Evolutionary conservation across 2,329 filamentous ascomycete species (phyloP), one percentile per base, ranked within the genome.

Genomic region (Rhynchosporium graminicola): DNA sequence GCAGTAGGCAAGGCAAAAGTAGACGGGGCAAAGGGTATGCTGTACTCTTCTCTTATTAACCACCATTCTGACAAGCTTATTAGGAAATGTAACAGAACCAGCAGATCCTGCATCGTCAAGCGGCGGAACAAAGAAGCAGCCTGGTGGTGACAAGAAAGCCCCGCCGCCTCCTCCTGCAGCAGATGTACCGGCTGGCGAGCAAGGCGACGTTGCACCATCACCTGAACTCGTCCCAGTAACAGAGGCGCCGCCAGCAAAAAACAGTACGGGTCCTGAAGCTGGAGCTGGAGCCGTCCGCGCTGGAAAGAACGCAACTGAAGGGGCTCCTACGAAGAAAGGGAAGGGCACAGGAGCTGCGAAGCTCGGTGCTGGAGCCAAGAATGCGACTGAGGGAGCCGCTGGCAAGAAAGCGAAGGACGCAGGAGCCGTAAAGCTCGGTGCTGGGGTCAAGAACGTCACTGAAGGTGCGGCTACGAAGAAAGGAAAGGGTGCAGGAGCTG

Each of bases 401-500:
- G 61, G 61, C 6, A 68, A 66, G 59, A 67, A 64, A 31, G 63
- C 54, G 20, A 66, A 65, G 13, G 67, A 57, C 4, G 51, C 50
- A 15, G 48, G 46, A 20, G 62, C 51, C 15, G 45, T 51, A 36
- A 57, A 40, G 33, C 46, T 59, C 36, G 13, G 33, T 38, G 10
- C 38, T 6, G n/a, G 26, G 28, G 42, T 20, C 15, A 56, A 38
- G 20, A 58, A 55, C 31, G 54, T 36, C 0, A 58, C 56, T 28
- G 29, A 20, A 8, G 42, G 15, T 2, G 63, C 61, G 0, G 59
- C 62, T 28, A 57, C 57, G 10, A 67, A 65, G 59, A 65, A 64
- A 43, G 63, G 52, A 13, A 65, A 65, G 20, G 66, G 55, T 8
- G 51, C 50, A 15, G 43, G 45, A n/a, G 58, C 45, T 13, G 45